Evolutionary conservation across 805 yeast genomes (phyloP), one percentile per base, ranked within the genome.

Genomic region (Grigorovia yakushimaensis): DNA sequence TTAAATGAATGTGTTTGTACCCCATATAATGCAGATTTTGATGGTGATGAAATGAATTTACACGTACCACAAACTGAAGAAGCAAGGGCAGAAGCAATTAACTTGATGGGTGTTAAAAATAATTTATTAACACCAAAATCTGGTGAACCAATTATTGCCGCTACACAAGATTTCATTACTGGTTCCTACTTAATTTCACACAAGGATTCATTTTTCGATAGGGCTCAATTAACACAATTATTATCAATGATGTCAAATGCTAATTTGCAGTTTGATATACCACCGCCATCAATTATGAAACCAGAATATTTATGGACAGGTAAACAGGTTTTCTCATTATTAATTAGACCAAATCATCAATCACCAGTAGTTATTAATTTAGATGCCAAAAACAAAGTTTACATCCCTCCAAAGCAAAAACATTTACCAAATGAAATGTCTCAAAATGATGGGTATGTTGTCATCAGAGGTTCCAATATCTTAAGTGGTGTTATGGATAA

Each of bases 61-160:
- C 98, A 93, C 64, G 98, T 93, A 42, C 98, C 98, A 1, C 99
- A 93, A 67, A 93, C 98, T 1, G 98, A 93, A 68, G 98, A 93
- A 67, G 98, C 98, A 1, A 73, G 98, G 54, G 95, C 98, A 0
- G 99, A 93, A 67, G 98, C 98, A n/a, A 88, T 91, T 67, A 86
- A 85, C 60, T 74, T 93, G 61, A 93, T 93, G 99, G 98, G 98
- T 47, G 98, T 93, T 39, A 93, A 93, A 59, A 85, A 89, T 62
- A 93, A 93, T 63, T 72, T 93, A 53, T 75, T 93, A 56, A 93
- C 98, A 1, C 99, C 99, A 9, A 87, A 89, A 61, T 86, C 95
- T 30, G 99, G 99, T 58, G 98, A 94, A 61, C 99, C 99, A 0
- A 93, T 93, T 57, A 93, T 93, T 74, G 99, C 98, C 0, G 99